Evolutionary conservation across 2,329 filamentous ascomycete species (phyloP).

Genomic region (Sclerotinia nivalis): DNA sequence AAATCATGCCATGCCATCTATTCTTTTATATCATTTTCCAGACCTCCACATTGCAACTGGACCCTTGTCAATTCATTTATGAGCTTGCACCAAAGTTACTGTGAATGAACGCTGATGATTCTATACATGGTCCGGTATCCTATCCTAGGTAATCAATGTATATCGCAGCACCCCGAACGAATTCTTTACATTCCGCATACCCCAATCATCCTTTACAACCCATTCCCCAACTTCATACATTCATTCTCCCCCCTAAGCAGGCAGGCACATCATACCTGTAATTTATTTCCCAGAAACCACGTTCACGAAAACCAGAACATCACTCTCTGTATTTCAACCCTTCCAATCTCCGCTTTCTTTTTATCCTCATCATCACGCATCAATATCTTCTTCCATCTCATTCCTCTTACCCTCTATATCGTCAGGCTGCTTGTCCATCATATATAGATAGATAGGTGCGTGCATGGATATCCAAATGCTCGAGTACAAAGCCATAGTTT

Average conservation of each 20-base stretch:
- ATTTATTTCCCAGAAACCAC: not conserved
- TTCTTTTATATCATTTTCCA: not conserved
- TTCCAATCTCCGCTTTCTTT: too few relatives aligned
- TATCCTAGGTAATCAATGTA: not conserved
- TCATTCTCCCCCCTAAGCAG: not conserved
- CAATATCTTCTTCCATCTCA: too few relatives aligned
- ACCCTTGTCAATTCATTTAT: not conserved
- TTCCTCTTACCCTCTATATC: too few relatives aligned
- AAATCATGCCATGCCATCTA: constrained; percentile 5
- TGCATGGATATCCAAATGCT: too few relatives aligned
- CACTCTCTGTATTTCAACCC: not conserved
- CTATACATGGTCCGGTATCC: not conserved
- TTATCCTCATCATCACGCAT: too few relatives aligned
- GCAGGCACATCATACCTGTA: not conserved
- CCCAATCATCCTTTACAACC: too few relatives aligned
- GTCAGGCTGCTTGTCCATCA: too few relatives aligned
- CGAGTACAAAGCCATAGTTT: too few relatives aligned
- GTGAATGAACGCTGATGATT: too few relatives aligned
- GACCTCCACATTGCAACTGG: not conserved
- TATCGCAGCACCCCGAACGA: not conserved
- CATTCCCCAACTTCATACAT: not conserved
- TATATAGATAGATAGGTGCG: too few relatives aligned
- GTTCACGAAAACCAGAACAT: not conserved
- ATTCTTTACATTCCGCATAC: not conserved
- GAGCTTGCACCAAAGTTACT: not conserved